Percentiles rank a stretch among this genome's conserved stretches.
phyloP scores from a whole-genome alignment of 495 filamentous ascomycete genomes.

The Parachaetomium inaequale region DNA sequence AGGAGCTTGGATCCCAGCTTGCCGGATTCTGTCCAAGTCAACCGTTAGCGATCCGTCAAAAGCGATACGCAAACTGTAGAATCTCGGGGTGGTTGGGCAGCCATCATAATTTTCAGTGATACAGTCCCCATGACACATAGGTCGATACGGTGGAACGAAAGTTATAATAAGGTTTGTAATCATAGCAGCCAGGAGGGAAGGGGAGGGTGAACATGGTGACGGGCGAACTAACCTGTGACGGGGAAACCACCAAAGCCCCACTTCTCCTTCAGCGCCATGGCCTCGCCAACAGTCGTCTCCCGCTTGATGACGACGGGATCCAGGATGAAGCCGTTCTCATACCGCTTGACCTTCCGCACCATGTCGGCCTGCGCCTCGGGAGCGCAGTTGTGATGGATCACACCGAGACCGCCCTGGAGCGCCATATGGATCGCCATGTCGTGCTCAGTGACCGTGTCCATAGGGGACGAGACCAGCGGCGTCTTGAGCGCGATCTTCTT shows the following conservation, averaged over 20 bases:
- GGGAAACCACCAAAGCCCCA: slow-evolving; percentile 99
- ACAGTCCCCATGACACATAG: slow-evolving; percentile 79
- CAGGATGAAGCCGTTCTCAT: slow-evolving; percentile 97
- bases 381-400: slow-evolving; percentile 99
- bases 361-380: slow-evolving; percentile 94
- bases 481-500: slow-evolving; percentile 92
- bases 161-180: slow-evolving; percentile 77
- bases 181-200: slow-evolving; percentile 50
- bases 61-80: slow-evolving; percentile 14
- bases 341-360: slow-evolving; percentile 98
- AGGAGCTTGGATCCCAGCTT: slow-evolving; percentile 90
- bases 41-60: slow-evolving; percentile 31
- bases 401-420: slow-evolving; percentile 89
- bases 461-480: slow-evolving; percentile 92
- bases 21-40: slow-evolving; percentile 66
- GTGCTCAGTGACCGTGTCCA: slow-evolving; percentile 99
- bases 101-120: slow-evolving; percentile 41
- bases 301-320: slow-evolving; percentile 92
- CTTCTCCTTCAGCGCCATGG: slow-evolving; percentile 87
- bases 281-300: slow-evolving; percentile 83
- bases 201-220: slow-evolving; percentile 16
- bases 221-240: slow-evolving; percentile 78
- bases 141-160: slow-evolving; percentile 99
- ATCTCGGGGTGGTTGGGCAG: slow-evolving; percentile 24
- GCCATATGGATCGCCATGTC: slow-evolving; percentile 99